Evolutionary conservation across 2,329 filamentous ascomycete genomes (phyloP).

Genomic region (Sarocladium strictum): DNA sequence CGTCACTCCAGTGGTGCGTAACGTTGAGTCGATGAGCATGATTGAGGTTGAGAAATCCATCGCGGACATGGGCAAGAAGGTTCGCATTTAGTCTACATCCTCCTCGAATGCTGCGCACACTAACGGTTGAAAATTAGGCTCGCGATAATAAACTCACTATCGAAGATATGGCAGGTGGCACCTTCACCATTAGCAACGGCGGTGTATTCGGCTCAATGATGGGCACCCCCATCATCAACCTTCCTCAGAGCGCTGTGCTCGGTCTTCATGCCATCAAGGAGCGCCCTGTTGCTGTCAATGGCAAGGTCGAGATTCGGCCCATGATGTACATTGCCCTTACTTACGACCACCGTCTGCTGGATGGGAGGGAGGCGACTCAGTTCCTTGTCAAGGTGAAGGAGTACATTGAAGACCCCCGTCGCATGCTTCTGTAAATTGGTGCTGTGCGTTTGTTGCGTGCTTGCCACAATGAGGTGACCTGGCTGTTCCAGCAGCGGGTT

Average conservation of each 20-base stretch:
- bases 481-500: background rate
- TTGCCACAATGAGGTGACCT: background rate
- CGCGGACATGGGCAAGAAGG: slow-evolving; percentile 93
- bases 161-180: slow-evolving; percentile 97
- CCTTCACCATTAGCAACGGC: slow-evolving; percentile 96
- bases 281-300: slow-evolving; percentile 80
- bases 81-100: slow-evolving; percentile 28
- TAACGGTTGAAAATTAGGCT: slow-evolving; percentile 47
- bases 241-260: slow-evolving; percentile 86
- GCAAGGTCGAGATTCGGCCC: slow-evolving; percentile 92
- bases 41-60: slow-evolving; percentile 86
- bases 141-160: slow-evolving; percentile 95
- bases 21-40: slow-evolving; percentile 83
- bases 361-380: slow-evolving; percentile 90
- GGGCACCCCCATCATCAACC: slow-evolving; percentile 98
- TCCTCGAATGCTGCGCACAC: slow-evolving; percentile 4
- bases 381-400: slow-evolving; percentile 98
- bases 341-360: slow-evolving; percentile 93
- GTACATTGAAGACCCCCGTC: slow-evolving; percentile 89
- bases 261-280: slow-evolving; percentile 97
- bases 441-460: background rate
- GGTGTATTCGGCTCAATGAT: slow-evolving; percentile 96
- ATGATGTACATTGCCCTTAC: slow-evolving; percentile 99
- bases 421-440: slow-evolving; percentile 66
- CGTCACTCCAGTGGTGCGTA: slow-evolving; percentile 93